phyloP scores from a whole-genome alignment of 2,329 filamentous ascomycete species.

The Pestalotiopsis sp. region DNA sequence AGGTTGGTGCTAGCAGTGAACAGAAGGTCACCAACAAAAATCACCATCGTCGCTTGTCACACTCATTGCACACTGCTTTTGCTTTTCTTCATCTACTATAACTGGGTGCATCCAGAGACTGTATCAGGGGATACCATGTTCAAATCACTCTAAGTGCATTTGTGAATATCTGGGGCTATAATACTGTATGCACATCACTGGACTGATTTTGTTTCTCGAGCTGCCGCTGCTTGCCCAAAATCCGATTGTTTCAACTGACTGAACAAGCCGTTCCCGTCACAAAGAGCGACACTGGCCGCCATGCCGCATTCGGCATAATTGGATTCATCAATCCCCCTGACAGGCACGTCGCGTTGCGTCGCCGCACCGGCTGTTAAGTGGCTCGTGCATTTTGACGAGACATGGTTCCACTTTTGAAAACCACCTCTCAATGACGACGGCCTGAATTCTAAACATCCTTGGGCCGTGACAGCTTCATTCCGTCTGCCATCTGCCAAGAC shows the following conservation, averaged over 20 bases:
- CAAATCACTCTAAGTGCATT: no score
- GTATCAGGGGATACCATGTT: no score
- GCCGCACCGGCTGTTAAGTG: background rate
- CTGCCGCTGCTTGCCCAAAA: background rate
- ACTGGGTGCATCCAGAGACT: no score
- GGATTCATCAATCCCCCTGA: background rate
- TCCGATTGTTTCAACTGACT: background rate
- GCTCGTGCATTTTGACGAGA: background rate
- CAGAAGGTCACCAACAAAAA: background rate
- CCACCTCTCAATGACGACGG: background rate
- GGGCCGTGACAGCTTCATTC: constrained; percentile 3
- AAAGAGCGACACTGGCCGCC: background rate
- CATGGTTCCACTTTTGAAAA: constrained; percentile 6
- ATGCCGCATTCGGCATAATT: background rate
- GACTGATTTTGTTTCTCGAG: background rate
- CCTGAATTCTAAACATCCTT: no score
- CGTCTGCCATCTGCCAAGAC: background rate
- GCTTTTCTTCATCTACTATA: no score
- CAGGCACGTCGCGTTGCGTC: background rate
- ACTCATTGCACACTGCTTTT: background rate
- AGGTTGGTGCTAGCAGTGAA: background rate
- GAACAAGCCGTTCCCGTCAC: background rate
- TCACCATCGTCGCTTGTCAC: background rate
- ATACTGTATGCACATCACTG: no score
- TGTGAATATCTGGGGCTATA: no score